These are phyloP conservation scores for Zymoseptoria brevis DNA, from an alignment of 2,329 filamentous ascomycete species.

Conservation along the genomic window DNA sequence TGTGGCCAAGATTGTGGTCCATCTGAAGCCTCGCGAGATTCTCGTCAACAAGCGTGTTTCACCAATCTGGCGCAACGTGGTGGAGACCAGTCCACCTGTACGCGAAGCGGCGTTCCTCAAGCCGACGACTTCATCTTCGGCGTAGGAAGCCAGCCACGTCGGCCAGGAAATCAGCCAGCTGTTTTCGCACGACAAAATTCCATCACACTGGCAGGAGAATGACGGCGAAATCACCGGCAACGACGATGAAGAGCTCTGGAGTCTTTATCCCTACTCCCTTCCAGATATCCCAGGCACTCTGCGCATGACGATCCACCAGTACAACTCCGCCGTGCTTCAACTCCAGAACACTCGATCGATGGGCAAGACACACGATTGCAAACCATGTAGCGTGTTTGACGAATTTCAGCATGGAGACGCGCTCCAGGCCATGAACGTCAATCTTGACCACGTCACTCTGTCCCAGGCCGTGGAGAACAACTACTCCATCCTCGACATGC, in stretches of 20 bases:
- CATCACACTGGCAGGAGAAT: not conserved
- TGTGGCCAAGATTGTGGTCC: not conserved
- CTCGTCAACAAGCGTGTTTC: not conserved
- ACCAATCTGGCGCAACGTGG: not conserved
- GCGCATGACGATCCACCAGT: not conserved
- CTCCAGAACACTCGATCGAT: not conserved
- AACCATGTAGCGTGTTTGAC: not conserved
- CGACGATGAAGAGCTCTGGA: not conserved
- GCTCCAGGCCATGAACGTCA: not conserved
- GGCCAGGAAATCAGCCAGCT: not conserved
- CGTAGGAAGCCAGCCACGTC: not conserved
- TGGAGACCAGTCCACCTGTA: not conserved
- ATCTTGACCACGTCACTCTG: not conserved
- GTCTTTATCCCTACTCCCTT: not conserved
- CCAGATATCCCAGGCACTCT: not conserved
- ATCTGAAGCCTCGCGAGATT: not conserved
- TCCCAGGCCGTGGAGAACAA: not conserved
- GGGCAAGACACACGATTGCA: not conserved
- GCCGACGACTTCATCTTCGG: no score
- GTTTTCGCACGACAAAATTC: not conserved
- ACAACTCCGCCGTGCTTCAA: not conserved
- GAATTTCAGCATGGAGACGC: not conserved
- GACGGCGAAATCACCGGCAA: not conserved
- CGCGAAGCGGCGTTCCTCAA: not conserved
- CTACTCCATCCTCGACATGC: not conserved